Evolutionary conservation across 257 asterid species (phyloP), one percentile per base, ranked within the genome.

Genomic region (Salvia hispanica): DNA sequence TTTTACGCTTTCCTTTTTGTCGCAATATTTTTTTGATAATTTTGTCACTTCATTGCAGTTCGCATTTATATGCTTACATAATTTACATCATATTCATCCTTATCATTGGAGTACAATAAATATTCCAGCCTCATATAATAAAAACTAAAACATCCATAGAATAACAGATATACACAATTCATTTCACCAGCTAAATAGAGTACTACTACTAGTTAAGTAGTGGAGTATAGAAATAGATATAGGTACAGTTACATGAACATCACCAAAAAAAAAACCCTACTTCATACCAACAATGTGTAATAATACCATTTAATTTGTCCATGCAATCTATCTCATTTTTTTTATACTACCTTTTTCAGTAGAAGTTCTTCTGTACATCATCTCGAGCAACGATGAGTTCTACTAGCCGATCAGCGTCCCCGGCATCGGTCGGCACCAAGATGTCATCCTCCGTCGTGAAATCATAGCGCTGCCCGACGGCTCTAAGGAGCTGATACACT

Each of bases 381-480:
- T 78, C 86, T 65, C 72, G 81, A 56, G 92, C 86, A 66, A 89
- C 92, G 6, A 84, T 88, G 46, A 85, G 94, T 51, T 88, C 92
- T 10, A 81, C 78, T 9, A 81, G 34, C 21, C 55, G 73, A 36
- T 60, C 77, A n/a, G 66, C 83, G 16, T 61, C 71, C 58, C 83
- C 87, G 9, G 33, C 66, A 25, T 84, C 87, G 2, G 76, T 33
- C 14, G 77, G 52, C 78, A 77, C 67, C 71, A 75, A 12, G 45
- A 79, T n/a, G n/a, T 89, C 92, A 63, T 84, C 94, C 31, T 81
- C 86, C 0, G 85, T 77, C 0, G 87, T 70, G 69, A 88, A 85
- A 62, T 80, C 69, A 25, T 84, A 88, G 50, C 74, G 75, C 58
- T 85, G 83, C 13, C 97, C 95, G 0, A 90, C 70, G 14, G 90